Evolutionary conservation across 805 yeast genomes (phyloP).

Genomic region (Komagataella phaffii): DNA sequence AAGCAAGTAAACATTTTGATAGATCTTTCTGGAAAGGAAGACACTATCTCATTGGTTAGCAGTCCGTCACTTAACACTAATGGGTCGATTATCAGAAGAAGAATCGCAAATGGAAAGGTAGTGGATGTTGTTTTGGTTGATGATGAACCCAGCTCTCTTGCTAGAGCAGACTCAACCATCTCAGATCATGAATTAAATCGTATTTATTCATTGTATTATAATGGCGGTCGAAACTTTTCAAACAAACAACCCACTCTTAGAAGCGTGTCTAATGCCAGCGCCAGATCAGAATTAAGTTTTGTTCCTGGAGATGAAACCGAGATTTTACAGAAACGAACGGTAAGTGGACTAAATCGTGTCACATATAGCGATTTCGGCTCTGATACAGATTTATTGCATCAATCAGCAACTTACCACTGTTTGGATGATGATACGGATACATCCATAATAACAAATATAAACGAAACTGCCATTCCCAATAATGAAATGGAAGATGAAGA

Average conservation of each 20-base stretch:
- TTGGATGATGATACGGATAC: not conserved
- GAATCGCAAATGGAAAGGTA: not conserved
- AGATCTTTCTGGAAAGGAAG: not conserved
- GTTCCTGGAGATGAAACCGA: not conserved
- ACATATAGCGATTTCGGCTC: not conserved
- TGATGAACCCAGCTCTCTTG: not conserved
- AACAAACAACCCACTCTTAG: not conserved
- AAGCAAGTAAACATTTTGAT: not conserved
- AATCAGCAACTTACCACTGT: not conserved
- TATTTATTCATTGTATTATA: constrained; percentile 1
- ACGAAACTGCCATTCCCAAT: not conserved
- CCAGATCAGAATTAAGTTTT: not conserved
- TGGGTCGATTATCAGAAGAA: not conserved
- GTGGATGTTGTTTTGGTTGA: not conserved
- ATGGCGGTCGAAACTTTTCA: constrained; percentile 1
- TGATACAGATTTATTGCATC: not conserved
- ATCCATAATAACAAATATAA: not conserved
- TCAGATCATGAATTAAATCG: not conserved
- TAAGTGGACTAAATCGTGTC: not conserved
- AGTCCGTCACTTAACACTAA: not conserved
- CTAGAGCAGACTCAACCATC: not conserved
- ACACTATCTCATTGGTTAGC: not conserved
- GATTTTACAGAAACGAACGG: not conserved
- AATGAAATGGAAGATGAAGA: not conserved
- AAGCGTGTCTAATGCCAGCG: not conserved